Evolutionary conservation across 768 basidiomycete species (phyloP), one percentile per base, ranked within the genome.

Genomic region (Pulveroboletus sp.): DNA sequence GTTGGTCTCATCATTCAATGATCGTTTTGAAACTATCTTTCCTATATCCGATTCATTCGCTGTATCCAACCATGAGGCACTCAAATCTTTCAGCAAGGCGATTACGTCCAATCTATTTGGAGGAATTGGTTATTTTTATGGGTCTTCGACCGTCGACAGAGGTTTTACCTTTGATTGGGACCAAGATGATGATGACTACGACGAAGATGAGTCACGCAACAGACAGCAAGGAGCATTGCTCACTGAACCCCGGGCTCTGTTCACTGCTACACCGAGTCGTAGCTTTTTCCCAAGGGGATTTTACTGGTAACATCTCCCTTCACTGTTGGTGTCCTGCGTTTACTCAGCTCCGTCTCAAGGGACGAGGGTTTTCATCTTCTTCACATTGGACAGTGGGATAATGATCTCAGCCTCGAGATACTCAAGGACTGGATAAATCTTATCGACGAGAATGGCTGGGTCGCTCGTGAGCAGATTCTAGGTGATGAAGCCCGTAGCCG

Each of bases 261-360:
- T 96, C 56, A 95, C 94, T 8, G 93, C 91, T 1, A 98, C 95
- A 0, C 94, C 94, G 5, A 95, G 93, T 63, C 78, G 95, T 32
- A 93, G 92, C 57, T 98, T 98, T 75, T 98, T 98, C 75, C 94
- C 94, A 0, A 77, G 94, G 65, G 94, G 94, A 15, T 98, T 98
- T 70, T 98, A 98, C 68, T 98, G 94, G 89, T 89, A 67, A 45
- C 65, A 39, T 42, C n/a, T n/a, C 13, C 40, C 28, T 47, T 49
- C 24, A 27, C 7, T 4, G 1, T 6, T 42, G n/a, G 11, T 15
- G 31, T 40, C 38, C 27, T 39, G 50, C 32, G 32, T 38, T 41
- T 11, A 26, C 45, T 50, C 24, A 47, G 21, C 17, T 41, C 46
- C 53, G 17, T 47, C 35, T 42, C 10, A 59, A 92, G 89, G 94